Evolutionary conservation across 2,329 filamentous ascomycete genomes (phyloP).

Genomic region (Aspergillus luchuensis): DNA sequence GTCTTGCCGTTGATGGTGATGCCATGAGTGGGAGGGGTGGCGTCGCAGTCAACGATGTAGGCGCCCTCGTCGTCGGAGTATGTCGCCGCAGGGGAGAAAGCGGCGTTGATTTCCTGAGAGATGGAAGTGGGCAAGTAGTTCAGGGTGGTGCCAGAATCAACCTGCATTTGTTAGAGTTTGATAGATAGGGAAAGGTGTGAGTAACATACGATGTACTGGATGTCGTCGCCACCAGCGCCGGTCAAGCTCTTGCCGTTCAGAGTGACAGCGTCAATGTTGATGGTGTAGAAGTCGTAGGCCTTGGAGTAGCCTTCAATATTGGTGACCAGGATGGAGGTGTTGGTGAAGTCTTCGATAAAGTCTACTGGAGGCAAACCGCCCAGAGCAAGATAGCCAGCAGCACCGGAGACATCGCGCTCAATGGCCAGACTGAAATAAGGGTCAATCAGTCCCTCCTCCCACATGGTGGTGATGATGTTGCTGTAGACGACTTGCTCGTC

Average conservation of each 20-base stretch:
- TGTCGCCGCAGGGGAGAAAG: constrained; percentile 45
- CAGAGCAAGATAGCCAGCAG: constrained; percentile 23
- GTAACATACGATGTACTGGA: constrained; percentile 14
- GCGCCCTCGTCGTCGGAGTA: constrained; percentile 33
- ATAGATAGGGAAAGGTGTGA: background rate
- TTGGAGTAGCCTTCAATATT: constrained; percentile 16
- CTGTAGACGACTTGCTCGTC: constrained; percentile 9
- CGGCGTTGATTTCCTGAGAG: constrained; percentile 40
- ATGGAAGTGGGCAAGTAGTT: constrained; percentile 41
- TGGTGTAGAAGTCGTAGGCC: constrained; percentile 21
- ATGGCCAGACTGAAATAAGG: constrained; percentile 29
- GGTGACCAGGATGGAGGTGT: constrained; percentile 25
- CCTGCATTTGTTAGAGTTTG: background rate
- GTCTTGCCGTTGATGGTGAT: constrained; percentile 42
- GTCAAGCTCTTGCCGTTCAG: constrained; percentile 14
- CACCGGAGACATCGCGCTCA: constrained; percentile 38
- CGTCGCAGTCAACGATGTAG: constrained; percentile 48
- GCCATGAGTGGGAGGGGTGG: constrained; percentile 44
- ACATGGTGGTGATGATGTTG: constrained; percentile 14
- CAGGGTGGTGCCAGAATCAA: constrained; percentile 32
- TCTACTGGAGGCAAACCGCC: constrained; percentile 22
- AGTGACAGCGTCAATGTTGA: constrained; percentile 21
- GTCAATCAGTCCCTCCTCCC: constrained; percentile 1
- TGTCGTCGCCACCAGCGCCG: background rate
- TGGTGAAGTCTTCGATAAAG: constrained; percentile 13